Evolutionary conservation across 2,329 filamentous ascomycete genomes (phyloP), one percentile per base, ranked within the genome.

Genomic region (Alternaria sp.): DNA sequence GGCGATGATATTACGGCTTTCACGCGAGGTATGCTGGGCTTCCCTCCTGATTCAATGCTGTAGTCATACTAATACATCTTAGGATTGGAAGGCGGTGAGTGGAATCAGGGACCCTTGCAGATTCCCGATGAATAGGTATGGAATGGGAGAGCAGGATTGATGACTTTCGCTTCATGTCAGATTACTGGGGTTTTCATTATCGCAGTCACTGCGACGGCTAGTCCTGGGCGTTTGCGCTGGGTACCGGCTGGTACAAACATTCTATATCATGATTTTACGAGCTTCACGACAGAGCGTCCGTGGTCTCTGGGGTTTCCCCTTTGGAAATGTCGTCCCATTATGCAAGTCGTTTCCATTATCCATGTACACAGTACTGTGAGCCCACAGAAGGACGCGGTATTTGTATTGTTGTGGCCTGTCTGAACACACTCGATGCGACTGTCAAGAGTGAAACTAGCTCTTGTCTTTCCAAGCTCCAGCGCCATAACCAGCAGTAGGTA

Each of bases 1-100:
- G 75, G 76, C 0, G 67, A 74, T 57, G 76, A 79, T 45, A 73
- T 79, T 11, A 77, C 69, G 4, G 75, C 68, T 0, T 76, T 77
- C 40, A 73, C 72, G 8, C 64, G 76, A 50, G 60, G 36, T 40
- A 40, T 3, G n/a, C n/a, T 40, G 4, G 5, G 36, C 36, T 40
- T 40, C 0, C 36, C 3, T 40, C 36, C 5, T 17, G 36, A 17
- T 17, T 11, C 36, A 17, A 17, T 40, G 36, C 15, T 40, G 36
- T 0, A 40, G 36, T 40, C n/a, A 0, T 17, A 1, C 36, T 40
- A 40, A 40, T 17, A 40, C 8, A 17, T 40, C 36, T 3, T 21
- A 45, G 43, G 63, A 6, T 56, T 75, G 15, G 46, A 32, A 1
- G 72, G 68, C 3, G 76, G 76, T 0, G 70, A 77, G 51, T 79